Base-by-base conservation (phyloP, 495 filamentous ascomycete species). In the Xylaria castorea region DNA sequence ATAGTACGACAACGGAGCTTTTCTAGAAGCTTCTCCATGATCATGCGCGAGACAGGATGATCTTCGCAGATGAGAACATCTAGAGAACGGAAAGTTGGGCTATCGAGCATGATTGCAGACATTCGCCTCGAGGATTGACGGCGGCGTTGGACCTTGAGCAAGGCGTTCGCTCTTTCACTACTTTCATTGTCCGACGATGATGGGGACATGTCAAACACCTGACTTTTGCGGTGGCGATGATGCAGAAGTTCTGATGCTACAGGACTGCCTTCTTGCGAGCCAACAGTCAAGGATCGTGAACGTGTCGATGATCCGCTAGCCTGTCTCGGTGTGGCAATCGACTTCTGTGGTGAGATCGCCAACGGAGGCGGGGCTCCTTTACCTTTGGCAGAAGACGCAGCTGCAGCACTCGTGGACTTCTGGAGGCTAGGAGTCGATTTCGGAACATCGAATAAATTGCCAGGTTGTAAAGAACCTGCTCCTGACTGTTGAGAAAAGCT, bases 141-240 rank as follows among this genome's bases (percentile, higher is more conserved):
- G 36, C 94, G 91, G 42, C 95, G 87, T 77, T 98, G 96, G 18
- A 98, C 94, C 69, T 97, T 93, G n/a, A 98, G 87, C 25, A 98
- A 85, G 42, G 94, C 95, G 78, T 94, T 97, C 3, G 93, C 91
- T 75, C 95, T 92, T 20, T 95, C 91, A 46, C 97, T 95, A 46
- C 97, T 95, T 79, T 99, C 96, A 73, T 97, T 98, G 79, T 99
- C 96, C 0, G 96, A 99, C 0, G 97, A 98, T 0, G 96, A 98
- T 36, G 96, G 96, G 5, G 97, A 98, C 80, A 97, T 92, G 78
- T 98, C 97, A 75, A 97, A 93, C 9, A 98, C 91, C 78, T 97
- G 95, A 78, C 94, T 98, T 74, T 94, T 89, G 36, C 95, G 92
- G 80, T 98, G 97, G 77, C 94, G 89, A 71, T 97, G 95, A 38